These are phyloP conservation scores for Cystofilobasidium macerans DNA, from an alignment of 768 basidiomycete genomes.

Conservation along the genomic window DNA sequence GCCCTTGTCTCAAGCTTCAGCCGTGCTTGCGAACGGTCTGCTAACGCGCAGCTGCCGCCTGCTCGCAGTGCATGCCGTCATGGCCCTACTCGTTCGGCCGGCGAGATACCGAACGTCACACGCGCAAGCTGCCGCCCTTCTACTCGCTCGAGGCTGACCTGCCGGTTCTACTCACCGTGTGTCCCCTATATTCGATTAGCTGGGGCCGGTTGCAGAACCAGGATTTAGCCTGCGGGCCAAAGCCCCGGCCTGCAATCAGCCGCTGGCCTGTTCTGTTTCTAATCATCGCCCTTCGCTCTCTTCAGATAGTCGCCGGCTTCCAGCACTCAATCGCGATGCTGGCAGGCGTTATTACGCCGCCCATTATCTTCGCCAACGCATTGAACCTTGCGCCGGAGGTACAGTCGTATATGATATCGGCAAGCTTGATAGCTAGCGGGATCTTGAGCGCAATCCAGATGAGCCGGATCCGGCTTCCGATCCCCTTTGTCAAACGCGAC, in stretches of 20 bases:
- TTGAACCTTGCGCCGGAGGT: constrained; percentile 51
- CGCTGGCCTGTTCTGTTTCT: no score
- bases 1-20: background rate
- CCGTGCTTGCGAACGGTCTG: no score
- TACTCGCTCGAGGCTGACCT: constrained; percentile 62
- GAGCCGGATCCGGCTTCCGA: constrained; percentile 49
- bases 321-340: constrained; percentile 61
- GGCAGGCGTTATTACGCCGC: constrained; percentile 63
- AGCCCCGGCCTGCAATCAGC: no score
- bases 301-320: constrained; percentile 48
- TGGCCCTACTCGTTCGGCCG: constrained; percentile 8
- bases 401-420: constrained; percentile 61
- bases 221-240: no score
- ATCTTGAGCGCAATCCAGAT: constrained; percentile 53
- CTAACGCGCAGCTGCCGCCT: no score
- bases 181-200: constrained; percentile 25
- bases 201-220: no score
- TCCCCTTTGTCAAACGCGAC: constrained; percentile 40
- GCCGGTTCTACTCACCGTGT: constrained; percentile 53
- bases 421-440: constrained; percentile 59
- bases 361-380: constrained; percentile 49
- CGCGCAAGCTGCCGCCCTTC: constrained; percentile 39
- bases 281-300: background rate
- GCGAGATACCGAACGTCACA: background rate
- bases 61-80: constrained; percentile 8